phyloP scores from a whole-genome alignment of 1,284 basidiomycete species.

The Puccinia coronata region DNA sequence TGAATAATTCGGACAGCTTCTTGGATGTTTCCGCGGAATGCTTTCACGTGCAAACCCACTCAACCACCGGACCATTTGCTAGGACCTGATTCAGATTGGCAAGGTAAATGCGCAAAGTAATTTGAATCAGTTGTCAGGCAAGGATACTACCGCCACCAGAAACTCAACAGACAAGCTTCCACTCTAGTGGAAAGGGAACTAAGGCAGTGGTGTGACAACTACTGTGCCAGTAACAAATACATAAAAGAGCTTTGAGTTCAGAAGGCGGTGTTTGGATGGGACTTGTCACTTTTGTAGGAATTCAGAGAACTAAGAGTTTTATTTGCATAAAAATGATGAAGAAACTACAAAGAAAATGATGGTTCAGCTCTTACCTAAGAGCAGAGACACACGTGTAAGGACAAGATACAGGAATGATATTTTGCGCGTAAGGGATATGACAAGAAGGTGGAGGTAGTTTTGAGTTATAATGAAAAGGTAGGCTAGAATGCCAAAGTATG shows the following conservation, averaged over 20 bases:
- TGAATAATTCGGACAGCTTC: neutral
- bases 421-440: no score
- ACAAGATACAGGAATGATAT: no score
- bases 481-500: no score
- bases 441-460: no score
- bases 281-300: slow-evolving; percentile 8
- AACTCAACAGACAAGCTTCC: neutral
- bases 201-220: slow-evolving; percentile 36
- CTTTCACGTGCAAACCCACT: slow-evolving; percentile 18
- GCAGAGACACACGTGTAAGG: no score
- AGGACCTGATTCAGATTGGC: slow-evolving; percentile 25
- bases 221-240: slow-evolving; percentile 23
- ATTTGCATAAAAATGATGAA: no score
- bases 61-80: slow-evolving; percentile 28
- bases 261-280: slow-evolving; percentile 41
- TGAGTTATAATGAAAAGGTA: no score
- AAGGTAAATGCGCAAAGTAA: neutral
- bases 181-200: slow-evolving; percentile 21
- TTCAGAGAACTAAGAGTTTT: no score
- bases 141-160: slow-evolving; percentile 19
- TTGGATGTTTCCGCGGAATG: slow-evolving; percentile 34
- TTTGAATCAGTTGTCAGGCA: slow-evolving; percentile 1
- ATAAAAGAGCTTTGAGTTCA: slow-evolving; percentile 36
- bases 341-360: no score
- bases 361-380: no score